Base-by-base conservation (phyloP, 202 grass and related monocot genomes). In the Brachypodium distachyon region DNA sequence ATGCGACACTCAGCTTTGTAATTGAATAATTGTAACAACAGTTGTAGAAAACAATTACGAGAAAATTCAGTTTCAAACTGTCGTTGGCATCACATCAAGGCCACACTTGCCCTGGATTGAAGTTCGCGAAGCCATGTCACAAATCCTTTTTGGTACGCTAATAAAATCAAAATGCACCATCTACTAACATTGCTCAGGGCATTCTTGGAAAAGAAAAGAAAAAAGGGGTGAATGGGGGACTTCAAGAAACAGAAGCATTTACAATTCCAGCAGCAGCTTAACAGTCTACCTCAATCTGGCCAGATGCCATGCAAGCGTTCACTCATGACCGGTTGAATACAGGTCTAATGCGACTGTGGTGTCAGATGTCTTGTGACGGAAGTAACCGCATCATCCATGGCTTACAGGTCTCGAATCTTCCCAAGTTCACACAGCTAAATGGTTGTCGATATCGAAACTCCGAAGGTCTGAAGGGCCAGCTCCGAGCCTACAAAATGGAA, bases 361-460 rank as follows among this genome's bases (percentile, higher is more conserved):
- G 5, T 31, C 5, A 14, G n/a, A 40, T 65, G 61, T 37, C 29
- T 25, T 16, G 28, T 56, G 50, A 42, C 7, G 4, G 8, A 31
- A 49, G 13, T 37, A 23, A 72, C 66, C 39, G 1, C 70, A 34
- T 64, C 48, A 70, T 79, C 40, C 31, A 73, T 25, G 13, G 9
- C 29, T n/a, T 0, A 56, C 34, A 13, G 10, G 34, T 61, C 33
- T 28, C n/a, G 0, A 81, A 65, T 40, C 19, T 64, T 54, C 50
- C 7, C 11, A 70, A 42, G 25, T 41, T 90, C 87, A 95, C 42
- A 89, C 79, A 29, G 83, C 54, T 54, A 98, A 71, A 81, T 95
- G 89, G 70, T 78, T 84, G 58, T 92, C 85, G 14, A 95, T 82
- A 76, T 98, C 89, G 41, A 98, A 98, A 62, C 95, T 86, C 25